A percentile compares a stretch with the other conserved stretches of the same genome.
Evolutionary conservation across 129 eudicot genomes (phyloP).

Genomic region (Flaveria linearis): DNA sequence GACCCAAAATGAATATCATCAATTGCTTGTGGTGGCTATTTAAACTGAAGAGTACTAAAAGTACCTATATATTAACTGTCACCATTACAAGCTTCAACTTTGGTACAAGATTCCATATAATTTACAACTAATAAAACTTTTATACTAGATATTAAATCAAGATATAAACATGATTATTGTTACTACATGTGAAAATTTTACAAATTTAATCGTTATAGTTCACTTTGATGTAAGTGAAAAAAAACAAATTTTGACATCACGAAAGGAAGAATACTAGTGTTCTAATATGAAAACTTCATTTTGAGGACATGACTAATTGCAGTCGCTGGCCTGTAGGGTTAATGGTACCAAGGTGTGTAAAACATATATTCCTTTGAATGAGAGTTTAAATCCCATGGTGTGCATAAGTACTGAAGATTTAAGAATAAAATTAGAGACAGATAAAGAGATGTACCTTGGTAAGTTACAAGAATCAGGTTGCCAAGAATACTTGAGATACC

Average conservation of each 20-base stretch:
- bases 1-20: conserved; percentile 2
- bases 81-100: conserved; percentile 13
- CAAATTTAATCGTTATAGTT: neutral
- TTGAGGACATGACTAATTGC: no score
- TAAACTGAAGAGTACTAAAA: conserved; percentile 24
- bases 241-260: no score
- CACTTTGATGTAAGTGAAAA: no score
- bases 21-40: neutral
- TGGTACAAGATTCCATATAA: conserved; percentile 23
- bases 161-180: neutral
- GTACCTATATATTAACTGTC: neutral
- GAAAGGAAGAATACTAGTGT: neutral
- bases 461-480: conserved; percentile 62
- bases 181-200: neutral
- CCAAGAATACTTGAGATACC: conserved; percentile 83
- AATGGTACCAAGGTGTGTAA: no score
- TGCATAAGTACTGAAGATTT: no score
- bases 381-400: no score
- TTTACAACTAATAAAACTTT: no score
- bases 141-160: neutral
- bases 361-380: no score
- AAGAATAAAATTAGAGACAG: neutral
- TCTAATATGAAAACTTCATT: conserved; percentile 1
- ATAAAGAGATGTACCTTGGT: conserved; percentile 62
- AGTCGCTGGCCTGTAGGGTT: no score